Evolutionary conservation across 192 early-diverging fungal species (phyloP).

Genomic region (Rhizoclosmatium globosum): DNA sequence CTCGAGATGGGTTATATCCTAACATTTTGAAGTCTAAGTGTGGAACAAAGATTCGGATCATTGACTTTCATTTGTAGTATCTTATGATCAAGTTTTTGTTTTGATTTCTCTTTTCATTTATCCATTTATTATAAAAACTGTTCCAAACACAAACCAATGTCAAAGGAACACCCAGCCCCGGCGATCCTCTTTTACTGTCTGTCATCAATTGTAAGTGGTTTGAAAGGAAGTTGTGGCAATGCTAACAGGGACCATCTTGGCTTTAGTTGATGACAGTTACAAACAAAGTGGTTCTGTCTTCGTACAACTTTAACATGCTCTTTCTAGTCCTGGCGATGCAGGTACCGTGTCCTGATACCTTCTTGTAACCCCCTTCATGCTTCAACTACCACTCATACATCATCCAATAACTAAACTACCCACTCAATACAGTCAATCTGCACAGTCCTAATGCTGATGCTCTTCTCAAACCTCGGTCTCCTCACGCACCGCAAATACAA

Average conservation of each 20-base stretch:
- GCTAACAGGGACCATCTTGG: neutral
- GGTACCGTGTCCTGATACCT: conserved; percentile 26
- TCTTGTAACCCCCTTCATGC: neutral
- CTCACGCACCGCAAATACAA: conserved; percentile 38
- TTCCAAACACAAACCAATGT: neutral
- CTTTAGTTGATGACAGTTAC: conserved; percentile 62
- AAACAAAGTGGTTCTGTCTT: conserved; percentile 63
- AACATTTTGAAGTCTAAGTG: neutral
- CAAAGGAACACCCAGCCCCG: conserved; percentile 47
- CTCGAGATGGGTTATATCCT: neutral
- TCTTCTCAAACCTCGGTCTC: conserved; percentile 46
- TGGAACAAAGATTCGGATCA: neutral
- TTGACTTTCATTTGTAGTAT: neutral
- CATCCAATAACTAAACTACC: neutral
- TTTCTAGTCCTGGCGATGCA: conserved; percentile 64
- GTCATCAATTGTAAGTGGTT: conserved; percentile 75
- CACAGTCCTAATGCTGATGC: conserved; percentile 57
- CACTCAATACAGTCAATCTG: conserved; percentile 25
- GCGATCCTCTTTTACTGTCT: conserved; percentile 89
- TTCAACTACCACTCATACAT: neutral
- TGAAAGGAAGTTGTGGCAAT: neutral
- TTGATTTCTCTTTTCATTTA: no score
- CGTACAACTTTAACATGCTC: conserved; percentile 59
- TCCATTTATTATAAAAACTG: neutral
- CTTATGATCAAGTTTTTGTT: no score